A percentile compares a stretch with the other conserved stretches of the same genome.
Conservation (phyloP, 768 basidiomycete species). For the Mycena haematopus region DNA sequence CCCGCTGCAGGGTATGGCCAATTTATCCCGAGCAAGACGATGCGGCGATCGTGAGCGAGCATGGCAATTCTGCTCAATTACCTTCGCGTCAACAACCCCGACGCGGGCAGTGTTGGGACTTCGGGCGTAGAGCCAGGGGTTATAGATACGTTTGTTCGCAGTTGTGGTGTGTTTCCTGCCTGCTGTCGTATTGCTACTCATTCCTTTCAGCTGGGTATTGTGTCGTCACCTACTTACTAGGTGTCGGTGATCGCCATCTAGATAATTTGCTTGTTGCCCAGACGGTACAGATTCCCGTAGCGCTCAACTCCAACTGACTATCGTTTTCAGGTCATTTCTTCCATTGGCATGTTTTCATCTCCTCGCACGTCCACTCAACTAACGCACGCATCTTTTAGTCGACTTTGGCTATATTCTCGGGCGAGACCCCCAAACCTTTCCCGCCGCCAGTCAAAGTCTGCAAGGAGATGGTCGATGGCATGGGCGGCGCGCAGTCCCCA, state of each 20-base stretch:
- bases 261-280: constrained; percentile 94
- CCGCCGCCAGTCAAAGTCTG: constrained; percentile 98
- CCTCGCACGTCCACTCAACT: not conserved
- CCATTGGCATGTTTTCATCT: constrained; percentile 66
- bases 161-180: constrained; percentile 79
- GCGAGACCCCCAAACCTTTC: constrained; percentile 95
- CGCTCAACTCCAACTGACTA: constrained; percentile 1
- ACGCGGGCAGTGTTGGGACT: constrained; percentile 94
- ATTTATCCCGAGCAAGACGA: constrained; percentile 94
- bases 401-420: constrained; percentile 99
- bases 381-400: constrained; percentile 52
- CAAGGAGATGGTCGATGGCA: constrained; percentile 99
- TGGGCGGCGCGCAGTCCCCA: constrained; percentile 97
- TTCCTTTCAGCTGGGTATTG: constrained; percentile 89
- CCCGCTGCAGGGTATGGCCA: constrained; percentile 94
- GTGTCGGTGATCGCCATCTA: constrained; percentile 96
- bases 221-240: constrained; percentile 94
- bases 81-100: constrained; percentile 83
- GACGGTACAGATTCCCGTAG: constrained; percentile 73
- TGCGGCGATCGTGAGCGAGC: constrained; percentile 95
- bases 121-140: constrained; percentile 95
- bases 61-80: constrained; percentile 89
- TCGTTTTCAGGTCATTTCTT: constrained; percentile 82
- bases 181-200: constrained; percentile 17
- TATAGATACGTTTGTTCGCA: constrained; percentile 94